Evolutionary conservation across 2,329 filamentous ascomycete species (phyloP), one percentile per base, ranked within the genome.

Genomic region (Penicillium freii): DNA sequence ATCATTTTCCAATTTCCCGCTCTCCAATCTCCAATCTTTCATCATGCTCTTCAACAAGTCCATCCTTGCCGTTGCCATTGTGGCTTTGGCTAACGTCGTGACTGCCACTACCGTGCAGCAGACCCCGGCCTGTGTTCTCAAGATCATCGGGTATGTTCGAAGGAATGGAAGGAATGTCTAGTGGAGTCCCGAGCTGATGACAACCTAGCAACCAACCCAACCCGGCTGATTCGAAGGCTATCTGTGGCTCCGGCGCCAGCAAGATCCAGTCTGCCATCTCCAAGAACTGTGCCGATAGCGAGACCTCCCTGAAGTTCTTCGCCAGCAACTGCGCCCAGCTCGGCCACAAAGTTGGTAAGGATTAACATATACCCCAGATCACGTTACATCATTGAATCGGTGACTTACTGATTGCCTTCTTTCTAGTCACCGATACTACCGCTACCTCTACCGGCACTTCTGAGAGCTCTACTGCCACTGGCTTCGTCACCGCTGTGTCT

Each of bases 91-190:
- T 66, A 75, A 76, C 62, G 69, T 77, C 54, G 69, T 77, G 57
- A 73, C 73, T 57, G 71, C 54, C 36, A 25, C 17, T 40, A 50
- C 74, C 56, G 72, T 75, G n/a, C 65, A 23, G 25, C 25, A 74
- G 51, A 77, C 81, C 45, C 80, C 80, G 29, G 78, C 78, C 53
- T 84, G 81, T 69, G 72, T 84, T 45, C 72, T 83, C 44, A 73
- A 72, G 42, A 80, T 78, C 38, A 74, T 83, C 62, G 80, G 80
- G 80, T 82, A 76, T 61, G 77, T 56, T 43, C 29, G 40, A 40
- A 53, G 42, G 47, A 56, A 45, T 51, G 40, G 47, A 56, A 56
- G 40, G 39, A 45, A 40, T 17, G 31, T 17, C 29, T 9, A 1
- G 50, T 29, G 43, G 23, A 40, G 38, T 27, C 49, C 39, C 44